These are phyloP conservation scores for Gossypium bickii DNA, from an alignment of 345 rosid species.

Conservation along the genomic window DNA sequence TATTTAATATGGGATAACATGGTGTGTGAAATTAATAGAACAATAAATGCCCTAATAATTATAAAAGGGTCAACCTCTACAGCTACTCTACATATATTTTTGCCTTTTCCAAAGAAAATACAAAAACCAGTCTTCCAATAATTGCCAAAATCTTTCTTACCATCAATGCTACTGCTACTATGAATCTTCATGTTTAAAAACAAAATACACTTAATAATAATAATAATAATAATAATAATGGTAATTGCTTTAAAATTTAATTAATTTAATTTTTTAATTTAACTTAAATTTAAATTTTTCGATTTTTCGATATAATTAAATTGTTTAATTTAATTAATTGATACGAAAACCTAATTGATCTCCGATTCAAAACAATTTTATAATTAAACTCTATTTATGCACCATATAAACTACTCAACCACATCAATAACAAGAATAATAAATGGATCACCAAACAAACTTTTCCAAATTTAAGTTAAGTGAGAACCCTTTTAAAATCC, in stretches of 20 bases:
- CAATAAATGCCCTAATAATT: not conserved
- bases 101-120: slow-evolving; percentile 1
- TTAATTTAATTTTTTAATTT: no score
- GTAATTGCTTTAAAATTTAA: no score
- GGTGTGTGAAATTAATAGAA: not conserved
- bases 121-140: not conserved
- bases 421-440: not conserved
- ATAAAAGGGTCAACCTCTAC: not conserved
- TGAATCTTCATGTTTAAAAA: not conserved
- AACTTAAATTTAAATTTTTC: no score
- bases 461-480: not conserved
- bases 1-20: not conserved
- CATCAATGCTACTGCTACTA: slow-evolving; percentile 6
- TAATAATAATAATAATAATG: no score
- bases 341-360: no score
- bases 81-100: not conserved
- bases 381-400: not conserved
- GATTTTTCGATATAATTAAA: no score
- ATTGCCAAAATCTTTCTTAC: not conserved
- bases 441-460: not conserved
- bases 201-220: not conserved
- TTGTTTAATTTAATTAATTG: no score
- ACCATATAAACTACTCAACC: not conserved
- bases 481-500: not conserved
- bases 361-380: no score